These are phyloP conservation scores for Amanita thiersii DNA, from an alignment of 768 basidiomycete species.

Conservation along the genomic window DNA sequence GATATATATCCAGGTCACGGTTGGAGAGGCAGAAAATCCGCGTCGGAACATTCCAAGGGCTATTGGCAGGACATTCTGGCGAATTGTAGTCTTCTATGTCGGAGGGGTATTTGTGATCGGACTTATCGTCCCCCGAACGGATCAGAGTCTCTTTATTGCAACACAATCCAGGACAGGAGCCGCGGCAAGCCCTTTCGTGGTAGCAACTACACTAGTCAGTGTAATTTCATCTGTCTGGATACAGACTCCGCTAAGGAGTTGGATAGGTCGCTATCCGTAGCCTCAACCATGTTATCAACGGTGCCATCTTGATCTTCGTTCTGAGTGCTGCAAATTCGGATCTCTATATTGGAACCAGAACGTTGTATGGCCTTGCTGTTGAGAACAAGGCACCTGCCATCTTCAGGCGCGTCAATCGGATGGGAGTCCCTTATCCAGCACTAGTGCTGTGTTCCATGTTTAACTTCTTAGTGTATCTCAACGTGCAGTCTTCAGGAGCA, in stretches of 20 bases:
- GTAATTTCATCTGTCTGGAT: neutral
- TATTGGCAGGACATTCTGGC: slow-evolving; percentile 57
- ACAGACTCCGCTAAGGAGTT: neutral
- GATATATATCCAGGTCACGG: slow-evolving; percentile 24
- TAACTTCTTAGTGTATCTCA: slow-evolving; percentile 51
- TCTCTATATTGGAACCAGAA: slow-evolving; percentile 44
- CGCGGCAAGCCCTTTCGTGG: slow-evolving; percentile 60
- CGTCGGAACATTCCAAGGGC: slow-evolving; percentile 66
- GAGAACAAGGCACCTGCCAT: slow-evolving; percentile 42
- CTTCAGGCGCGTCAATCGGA: slow-evolving; percentile 33
- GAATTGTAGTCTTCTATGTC: slow-evolving; percentile 53
- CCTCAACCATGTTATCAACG: slow-evolving; percentile 59
- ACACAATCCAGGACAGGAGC: slow-evolving; percentile 41
- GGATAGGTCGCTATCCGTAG: slow-evolving; percentile 44
- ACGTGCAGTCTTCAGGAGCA: slow-evolving; percentile 40
- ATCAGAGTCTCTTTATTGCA: slow-evolving; percentile 37
- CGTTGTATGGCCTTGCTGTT: slow-evolving; percentile 38
- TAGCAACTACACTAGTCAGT: slow-evolving; percentile 32
- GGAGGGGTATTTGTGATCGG: slow-evolving; percentile 68
- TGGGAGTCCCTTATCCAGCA: slow-evolving; percentile 44
- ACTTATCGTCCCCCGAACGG: slow-evolving; percentile 56
- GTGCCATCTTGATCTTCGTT: slow-evolving; percentile 56
- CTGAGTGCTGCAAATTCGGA: slow-evolving; percentile 58
- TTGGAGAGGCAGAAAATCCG: slow-evolving; percentile 63
- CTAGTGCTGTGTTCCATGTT: slow-evolving; percentile 47